Conservation (phyloP, 2,329 filamentous ascomycete genomes). For the Dichotomopilus funicola region DNA sequence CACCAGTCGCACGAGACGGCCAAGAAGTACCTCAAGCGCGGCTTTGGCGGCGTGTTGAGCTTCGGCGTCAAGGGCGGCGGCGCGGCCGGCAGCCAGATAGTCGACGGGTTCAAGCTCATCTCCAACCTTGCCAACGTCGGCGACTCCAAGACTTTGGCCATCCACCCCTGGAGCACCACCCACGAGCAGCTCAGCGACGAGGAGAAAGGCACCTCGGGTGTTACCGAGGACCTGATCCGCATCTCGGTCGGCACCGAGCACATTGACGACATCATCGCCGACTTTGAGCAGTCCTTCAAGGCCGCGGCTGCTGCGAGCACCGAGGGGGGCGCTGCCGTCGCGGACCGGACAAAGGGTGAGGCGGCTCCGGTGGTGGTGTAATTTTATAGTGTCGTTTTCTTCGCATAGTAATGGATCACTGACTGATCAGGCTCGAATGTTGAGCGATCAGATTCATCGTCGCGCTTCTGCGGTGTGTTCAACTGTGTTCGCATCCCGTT, state of each 20-base stretch:
- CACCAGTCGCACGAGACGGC: slow-evolving; percentile 75
- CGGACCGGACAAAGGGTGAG: slow-evolving; percentile 30
- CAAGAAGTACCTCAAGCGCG: slow-evolving; percentile 78
- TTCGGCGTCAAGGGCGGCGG: slow-evolving; percentile 90
- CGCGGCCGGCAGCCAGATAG: slow-evolving; percentile 75
- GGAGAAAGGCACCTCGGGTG: slow-evolving; percentile 74
- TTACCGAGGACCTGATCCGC: slow-evolving; percentile 85
- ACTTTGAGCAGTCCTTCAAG: slow-evolving; percentile 87
- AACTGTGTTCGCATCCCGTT: too few species aligned
- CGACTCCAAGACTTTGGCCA: slow-evolving; percentile 89
- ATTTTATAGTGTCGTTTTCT: slow-evolving; percentile 3
- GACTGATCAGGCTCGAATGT: too few species aligned
- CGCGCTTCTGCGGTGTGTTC: too few species aligned
- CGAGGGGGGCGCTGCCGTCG: slow-evolving; percentile 24
- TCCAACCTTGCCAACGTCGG: slow-evolving; percentile 96
- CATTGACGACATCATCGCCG: slow-evolving; percentile 93
- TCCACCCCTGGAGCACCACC: slow-evolving; percentile 92
- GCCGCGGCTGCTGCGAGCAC: slow-evolving; percentile 44
- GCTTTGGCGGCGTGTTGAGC: slow-evolving; percentile 84
- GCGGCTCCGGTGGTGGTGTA: slow-evolving; percentile 36
- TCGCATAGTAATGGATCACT: too few species aligned
- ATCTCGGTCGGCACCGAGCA: slow-evolving; percentile 95
- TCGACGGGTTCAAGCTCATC: slow-evolving; percentile 91
- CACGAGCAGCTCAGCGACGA: slow-evolving; percentile 84
- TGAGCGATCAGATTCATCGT: too few species aligned